Conservation (phyloP, 108 stramenopile genomes). For the Phaeodactylum tricornutum region DNA sequence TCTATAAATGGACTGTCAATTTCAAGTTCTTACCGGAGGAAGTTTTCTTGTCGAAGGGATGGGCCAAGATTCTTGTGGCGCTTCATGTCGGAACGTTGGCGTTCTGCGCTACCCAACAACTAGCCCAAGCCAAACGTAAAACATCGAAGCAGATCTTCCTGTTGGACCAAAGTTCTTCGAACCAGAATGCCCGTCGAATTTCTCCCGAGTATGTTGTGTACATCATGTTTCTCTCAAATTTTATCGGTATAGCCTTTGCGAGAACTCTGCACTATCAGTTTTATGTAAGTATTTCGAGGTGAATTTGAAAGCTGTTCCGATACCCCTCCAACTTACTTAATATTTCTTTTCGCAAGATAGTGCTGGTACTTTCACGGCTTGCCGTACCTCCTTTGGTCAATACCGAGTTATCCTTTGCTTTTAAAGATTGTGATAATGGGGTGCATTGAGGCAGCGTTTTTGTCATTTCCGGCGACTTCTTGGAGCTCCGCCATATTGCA, state of each 20-base stretch:
- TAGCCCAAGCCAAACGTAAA: constrained; percentile 17
- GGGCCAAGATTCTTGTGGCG: constrained; percentile 51
- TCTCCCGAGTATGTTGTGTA: constrained; percentile 57
- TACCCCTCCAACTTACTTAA: background rate
- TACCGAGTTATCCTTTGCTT: background rate
- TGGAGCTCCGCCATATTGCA: constrained; percentile 76
- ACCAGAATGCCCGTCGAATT: constrained; percentile 5
- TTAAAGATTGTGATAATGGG: constrained; percentile 20
- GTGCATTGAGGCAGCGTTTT: constrained; percentile 77
- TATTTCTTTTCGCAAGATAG: background rate
- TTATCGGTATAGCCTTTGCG: constrained; percentile 90
- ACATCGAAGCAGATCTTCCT: background rate
- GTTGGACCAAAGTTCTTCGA: constrained; percentile 6
- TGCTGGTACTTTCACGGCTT: background rate
- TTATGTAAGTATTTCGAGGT: constrained; percentile 26
- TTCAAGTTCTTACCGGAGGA: constrained; percentile 85
- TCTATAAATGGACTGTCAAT: constrained; percentile 97
- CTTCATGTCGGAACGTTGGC: constrained; percentile 42
- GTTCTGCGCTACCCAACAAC: constrained; percentile 51
- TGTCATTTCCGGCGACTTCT: constrained; percentile 87
- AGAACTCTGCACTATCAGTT: constrained; percentile 97
- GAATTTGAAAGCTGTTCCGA: background rate
- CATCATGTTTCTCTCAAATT: constrained; percentile 85
- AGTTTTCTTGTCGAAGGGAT: constrained; percentile 60
- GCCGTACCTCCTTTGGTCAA: background rate